A percentile compares a stretch with the other conserved stretches of the same genome.
Conservation (phyloP, 2,329 filamentous ascomycete genomes). For the Claviceps monticola region DNA sequence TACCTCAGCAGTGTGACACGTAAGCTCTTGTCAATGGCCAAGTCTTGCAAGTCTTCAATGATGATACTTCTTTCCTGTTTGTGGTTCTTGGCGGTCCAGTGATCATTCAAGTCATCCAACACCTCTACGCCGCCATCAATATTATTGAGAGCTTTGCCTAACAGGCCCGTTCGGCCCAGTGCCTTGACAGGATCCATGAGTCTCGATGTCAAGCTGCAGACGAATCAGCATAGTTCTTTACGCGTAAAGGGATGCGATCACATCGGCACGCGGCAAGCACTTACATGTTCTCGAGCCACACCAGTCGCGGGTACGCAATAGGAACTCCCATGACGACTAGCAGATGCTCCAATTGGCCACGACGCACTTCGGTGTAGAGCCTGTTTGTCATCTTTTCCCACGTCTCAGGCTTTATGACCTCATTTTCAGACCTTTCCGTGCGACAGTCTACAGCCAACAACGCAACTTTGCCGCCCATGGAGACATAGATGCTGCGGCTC, state of each 20-base stretch:
- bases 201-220: slow-evolving; percentile 60
- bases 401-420: slow-evolving; percentile 66
- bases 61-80: slow-evolving; percentile 80
- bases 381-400: slow-evolving; percentile 82
- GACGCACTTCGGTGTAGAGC: slow-evolving; percentile 66
- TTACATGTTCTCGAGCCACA: slow-evolving; percentile 59
- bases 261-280: slow-evolving; percentile 14
- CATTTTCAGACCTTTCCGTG: slow-evolving; percentile 74
- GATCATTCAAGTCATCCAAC: slow-evolving; percentile 82
- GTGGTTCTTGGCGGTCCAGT: slow-evolving; percentile 94
- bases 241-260: not conserved
- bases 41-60: slow-evolving; percentile 80
- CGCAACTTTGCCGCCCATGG: slow-evolving; percentile 62
- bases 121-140: slow-evolving; percentile 89
- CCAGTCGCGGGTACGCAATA: slow-evolving; percentile 62
- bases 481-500: slow-evolving; percentile 77
- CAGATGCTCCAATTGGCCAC: slow-evolving; percentile 78
- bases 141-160: slow-evolving; percentile 71
- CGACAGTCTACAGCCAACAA: slow-evolving; percentile 83
- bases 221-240: slow-evolving; percentile 10
- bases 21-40: slow-evolving; percentile 84
- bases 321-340: slow-evolving; percentile 78
- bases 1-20: slow-evolving; percentile 77
- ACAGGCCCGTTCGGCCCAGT: slow-evolving; percentile 64
- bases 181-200: slow-evolving; percentile 83